Percentiles rank a stretch among this genome's conserved stretches.
Conservation (phyloP, 2,329 filamentous ascomycete genomes). For the Pseudogymnoascus verrucosus region DNA sequence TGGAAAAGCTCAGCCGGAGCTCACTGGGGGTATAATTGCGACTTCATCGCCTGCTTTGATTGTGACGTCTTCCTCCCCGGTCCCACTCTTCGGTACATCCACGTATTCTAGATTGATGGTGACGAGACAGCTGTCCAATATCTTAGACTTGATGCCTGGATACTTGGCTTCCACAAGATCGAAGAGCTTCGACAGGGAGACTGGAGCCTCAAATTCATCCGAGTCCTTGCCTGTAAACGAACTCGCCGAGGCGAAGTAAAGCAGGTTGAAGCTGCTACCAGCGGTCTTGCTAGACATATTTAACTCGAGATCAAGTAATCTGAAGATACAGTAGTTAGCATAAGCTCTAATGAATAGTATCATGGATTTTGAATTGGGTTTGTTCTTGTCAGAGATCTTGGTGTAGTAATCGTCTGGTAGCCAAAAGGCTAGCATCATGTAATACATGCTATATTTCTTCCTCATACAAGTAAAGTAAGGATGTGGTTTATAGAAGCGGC, state of each 20-base stretch:
- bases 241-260: constrained; percentile 73
- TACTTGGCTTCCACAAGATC: constrained; percentile 60
- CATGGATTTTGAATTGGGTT: neutral
- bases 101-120: constrained; percentile 79
- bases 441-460: constrained; percentile 36
- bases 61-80: constrained; percentile 35
- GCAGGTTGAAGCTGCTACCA: constrained; percentile 52
- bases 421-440: constrained; percentile 38
- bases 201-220: constrained; percentile 59
- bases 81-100: constrained; percentile 46
- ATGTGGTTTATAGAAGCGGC: neutral
- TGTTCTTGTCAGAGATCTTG: constrained; percentile 60
- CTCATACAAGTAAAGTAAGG: constrained; percentile 24
- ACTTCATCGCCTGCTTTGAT: constrained; percentile 74
- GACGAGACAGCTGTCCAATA: constrained; percentile 65
- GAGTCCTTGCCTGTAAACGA: constrained; percentile 61
- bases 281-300: constrained; percentile 4
- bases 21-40: constrained; percentile 80
- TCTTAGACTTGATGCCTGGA: constrained; percentile 57
- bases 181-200: constrained; percentile 57
- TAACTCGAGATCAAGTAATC: constrained; percentile 10
- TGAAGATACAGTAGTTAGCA: constrained; percentile 13
- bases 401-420: constrained; percentile 47
- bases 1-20: constrained; percentile 56
- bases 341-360: neutral